Evolutionary conservation across 2,329 filamentous ascomycete species (phyloP).

Genomic region (Hypomyces perniciosus): DNA sequence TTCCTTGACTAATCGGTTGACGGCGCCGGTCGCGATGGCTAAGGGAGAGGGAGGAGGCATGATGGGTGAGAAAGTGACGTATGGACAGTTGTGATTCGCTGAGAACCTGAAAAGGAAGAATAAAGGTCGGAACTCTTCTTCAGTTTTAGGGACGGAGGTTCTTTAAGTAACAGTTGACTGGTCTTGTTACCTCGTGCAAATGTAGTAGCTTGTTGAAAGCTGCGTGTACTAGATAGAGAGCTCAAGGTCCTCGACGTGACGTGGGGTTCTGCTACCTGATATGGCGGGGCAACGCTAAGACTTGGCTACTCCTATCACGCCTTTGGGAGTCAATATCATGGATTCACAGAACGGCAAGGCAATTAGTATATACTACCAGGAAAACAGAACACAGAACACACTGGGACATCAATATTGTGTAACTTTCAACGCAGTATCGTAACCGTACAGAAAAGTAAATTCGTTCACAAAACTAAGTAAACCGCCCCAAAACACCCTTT

Average conservation of each 20-base stretch:
- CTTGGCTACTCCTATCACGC: neutral
- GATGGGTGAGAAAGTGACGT: neutral
- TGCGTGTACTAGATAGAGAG: neutral
- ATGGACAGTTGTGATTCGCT: no score
- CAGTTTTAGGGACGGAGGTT: neutral
- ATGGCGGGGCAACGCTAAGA: neutral
- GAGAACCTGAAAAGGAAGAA: no score
- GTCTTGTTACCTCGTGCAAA: no score
- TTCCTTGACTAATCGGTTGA: constrained; percentile 84
- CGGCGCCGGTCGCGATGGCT: constrained; percentile 70
- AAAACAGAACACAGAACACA: no score
- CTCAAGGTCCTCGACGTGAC: neutral
- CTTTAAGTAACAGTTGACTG: no score
- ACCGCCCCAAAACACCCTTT: constrained; percentile 5
- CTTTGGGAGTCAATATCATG: no score
- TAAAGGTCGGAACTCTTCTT: no score
- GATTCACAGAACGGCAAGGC: no score
- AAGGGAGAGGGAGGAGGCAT: constrained; percentile 78
- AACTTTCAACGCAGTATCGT: neutral
- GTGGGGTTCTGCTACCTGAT: neutral
- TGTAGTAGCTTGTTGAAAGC: neutral
- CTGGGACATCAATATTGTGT: neutral
- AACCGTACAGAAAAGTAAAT: neutral
- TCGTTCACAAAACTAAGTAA: constrained; percentile 1
- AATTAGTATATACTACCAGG: no score